phyloP scores from a whole-genome alignment of 805 yeast species.

The Schwanniomyces polymorphus region DNA sequence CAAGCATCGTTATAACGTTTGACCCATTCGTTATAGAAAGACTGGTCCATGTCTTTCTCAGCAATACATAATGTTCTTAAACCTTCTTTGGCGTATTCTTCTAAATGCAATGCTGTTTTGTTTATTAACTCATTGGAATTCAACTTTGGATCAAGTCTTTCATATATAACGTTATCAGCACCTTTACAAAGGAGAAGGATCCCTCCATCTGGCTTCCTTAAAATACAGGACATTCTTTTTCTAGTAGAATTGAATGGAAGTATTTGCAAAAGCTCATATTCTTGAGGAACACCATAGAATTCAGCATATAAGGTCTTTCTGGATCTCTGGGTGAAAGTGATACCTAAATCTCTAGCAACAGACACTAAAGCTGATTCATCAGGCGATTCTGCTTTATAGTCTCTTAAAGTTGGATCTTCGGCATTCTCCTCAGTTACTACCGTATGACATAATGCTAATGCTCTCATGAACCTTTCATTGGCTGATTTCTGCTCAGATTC shows the following conservation, averaged over 20 bases:
- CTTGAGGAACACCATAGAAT: constrained; percentile 44
- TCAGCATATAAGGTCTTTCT: constrained; percentile 47
- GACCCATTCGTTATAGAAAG: constrained; percentile 55
- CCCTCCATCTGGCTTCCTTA: constrained; percentile 42
- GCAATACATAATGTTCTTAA: constrained; percentile 76
- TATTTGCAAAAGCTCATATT: constrained; percentile 52
- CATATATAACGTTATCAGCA: constrained; percentile 71
- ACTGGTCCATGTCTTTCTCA: constrained; percentile 46
- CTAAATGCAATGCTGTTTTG: constrained; percentile 63
- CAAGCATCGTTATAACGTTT: constrained; percentile 56
- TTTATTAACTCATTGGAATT: constrained; percentile 46
- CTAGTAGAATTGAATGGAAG: constrained; percentile 70
- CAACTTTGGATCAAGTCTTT: constrained; percentile 30
- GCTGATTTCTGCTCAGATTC: constrained; percentile 44
- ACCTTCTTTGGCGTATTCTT: constrained; percentile 74
- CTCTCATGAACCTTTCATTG: constrained; percentile 60
- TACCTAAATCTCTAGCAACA: constrained; percentile 72
- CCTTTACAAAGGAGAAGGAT: constrained; percentile 63
- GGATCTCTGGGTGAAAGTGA: constrained; percentile 55
- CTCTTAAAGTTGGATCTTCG: constrained; percentile 39
- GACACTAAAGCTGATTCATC: constrained; percentile 83
- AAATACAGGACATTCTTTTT: constrained; percentile 75
- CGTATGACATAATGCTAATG: constrained; percentile 72
- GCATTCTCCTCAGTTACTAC: constrained; percentile 59
- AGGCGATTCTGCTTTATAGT: constrained; percentile 78